These are phyloP conservation scores for Meredithiella fracta DNA, from an alignment of 2,329 filamentous ascomycete genomes.

Conservation along the genomic window DNA sequence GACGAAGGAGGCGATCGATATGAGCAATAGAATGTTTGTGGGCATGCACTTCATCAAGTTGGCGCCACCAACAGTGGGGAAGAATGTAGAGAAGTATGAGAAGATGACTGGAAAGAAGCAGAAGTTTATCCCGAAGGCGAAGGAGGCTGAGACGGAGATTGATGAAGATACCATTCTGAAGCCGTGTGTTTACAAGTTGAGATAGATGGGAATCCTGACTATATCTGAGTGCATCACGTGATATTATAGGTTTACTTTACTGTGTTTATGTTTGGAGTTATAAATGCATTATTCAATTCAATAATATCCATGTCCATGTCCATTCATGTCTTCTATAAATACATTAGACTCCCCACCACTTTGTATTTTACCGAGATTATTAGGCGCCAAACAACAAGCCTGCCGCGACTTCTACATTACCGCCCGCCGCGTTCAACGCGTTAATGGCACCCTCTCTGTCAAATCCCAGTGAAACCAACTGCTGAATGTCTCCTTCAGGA, in stretches of 20 bases:
- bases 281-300: neutral
- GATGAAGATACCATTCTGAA: conserved; percentile 59
- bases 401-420: conserved; percentile 79
- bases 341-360: neutral
- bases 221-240: neutral
- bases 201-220: conserved; percentile 29
- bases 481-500: conserved; percentile 53
- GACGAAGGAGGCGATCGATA: conserved; percentile 46
- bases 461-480: conserved; percentile 64
- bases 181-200: conserved; percentile 88
- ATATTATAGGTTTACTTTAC: neutral
- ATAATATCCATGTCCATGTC: neutral
- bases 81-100: conserved; percentile 45
- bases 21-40: conserved; percentile 96
- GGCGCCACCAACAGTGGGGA: conserved; percentile 57
- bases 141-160: conserved; percentile 37
- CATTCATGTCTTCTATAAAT: neutral
- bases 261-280: neutral
- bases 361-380: neutral
- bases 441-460: conserved; percentile 58
- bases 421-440: conserved; percentile 65
- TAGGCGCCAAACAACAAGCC: conserved; percentile 50
- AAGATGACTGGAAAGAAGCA: conserved; percentile 36
- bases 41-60: conserved; percentile 88
- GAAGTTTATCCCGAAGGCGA: conserved; percentile 33